phyloP scores from a whole-genome alignment of 2,329 filamentous ascomycete species.

The Microdochium bolleyi region DNA sequence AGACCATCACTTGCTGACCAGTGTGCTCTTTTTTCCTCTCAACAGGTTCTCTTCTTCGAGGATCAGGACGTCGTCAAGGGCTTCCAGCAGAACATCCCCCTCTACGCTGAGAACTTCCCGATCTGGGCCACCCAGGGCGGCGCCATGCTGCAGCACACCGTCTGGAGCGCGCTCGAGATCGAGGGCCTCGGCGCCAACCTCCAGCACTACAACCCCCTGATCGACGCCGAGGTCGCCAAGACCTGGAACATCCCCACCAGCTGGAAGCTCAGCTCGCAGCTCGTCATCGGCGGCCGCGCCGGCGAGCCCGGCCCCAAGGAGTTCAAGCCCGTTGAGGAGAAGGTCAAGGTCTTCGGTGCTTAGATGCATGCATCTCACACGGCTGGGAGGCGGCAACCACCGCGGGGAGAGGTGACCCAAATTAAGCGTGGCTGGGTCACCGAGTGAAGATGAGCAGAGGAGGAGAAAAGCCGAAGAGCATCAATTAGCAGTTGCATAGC shows the following conservation, averaged over 20 bases:
- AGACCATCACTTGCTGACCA: not conserved
- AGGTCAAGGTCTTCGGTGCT: conserved; percentile 56
- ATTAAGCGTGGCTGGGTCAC: not conserved
- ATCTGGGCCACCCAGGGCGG: conserved; percentile 67
- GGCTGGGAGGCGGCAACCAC: not conserved
- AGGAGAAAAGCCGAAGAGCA: not conserved
- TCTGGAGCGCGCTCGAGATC: conserved; percentile 76
- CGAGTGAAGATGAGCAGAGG: not conserved
- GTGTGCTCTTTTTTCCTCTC: not conserved
- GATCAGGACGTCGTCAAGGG: conserved; percentile 59
- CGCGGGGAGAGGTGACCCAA: too few relatives aligned
- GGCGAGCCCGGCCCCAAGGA: conserved; percentile 54
- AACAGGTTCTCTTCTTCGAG: conserved; percentile 74
- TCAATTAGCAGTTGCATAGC: not conserved
- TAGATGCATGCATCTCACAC: conserved; percentile 15
- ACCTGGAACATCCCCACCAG: conserved; percentile 62
- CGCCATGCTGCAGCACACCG: conserved; percentile 73
- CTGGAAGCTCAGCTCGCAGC: conserved; percentile 75
- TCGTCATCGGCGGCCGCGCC: conserved; percentile 69
- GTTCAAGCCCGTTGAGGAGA: conserved; percentile 56
- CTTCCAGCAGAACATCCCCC: conserved; percentile 60
- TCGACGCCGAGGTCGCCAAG: conserved; percentile 62
- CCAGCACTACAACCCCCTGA: conserved; percentile 87
- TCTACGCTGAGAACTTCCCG: conserved; percentile 75
- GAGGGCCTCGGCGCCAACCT: conserved; percentile 84